Evolutionary conservation across 192 early-diverging fungal genomes (phyloP).

Genomic region (Oehlia diaphana): DNA sequence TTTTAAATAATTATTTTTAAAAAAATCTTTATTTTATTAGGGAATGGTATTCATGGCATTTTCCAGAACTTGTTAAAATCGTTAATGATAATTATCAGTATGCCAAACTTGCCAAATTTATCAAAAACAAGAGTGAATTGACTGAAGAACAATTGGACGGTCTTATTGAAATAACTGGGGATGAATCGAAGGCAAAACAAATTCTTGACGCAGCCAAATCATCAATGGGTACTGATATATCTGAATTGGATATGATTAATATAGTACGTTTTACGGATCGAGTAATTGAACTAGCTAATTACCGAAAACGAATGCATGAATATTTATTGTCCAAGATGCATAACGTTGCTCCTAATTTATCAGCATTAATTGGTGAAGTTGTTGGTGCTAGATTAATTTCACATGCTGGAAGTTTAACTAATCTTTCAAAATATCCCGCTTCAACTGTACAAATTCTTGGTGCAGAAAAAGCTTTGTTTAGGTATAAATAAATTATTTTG

Average conservation of each 20-base stretch:
- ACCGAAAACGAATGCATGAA: slow-evolving; percentile 88
- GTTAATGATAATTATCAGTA: slow-evolving; percentile 90
- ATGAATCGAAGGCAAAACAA: slow-evolving; percentile 80
- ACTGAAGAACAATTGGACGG: slow-evolving; percentile 73
- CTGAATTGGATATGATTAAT: slow-evolving; percentile 93
- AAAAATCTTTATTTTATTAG: slow-evolving; percentile 39
- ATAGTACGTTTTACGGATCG: slow-evolving; percentile 92
- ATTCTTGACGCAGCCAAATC: slow-evolving; percentile 91
- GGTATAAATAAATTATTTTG: slow-evolving; percentile 33
- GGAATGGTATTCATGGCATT: slow-evolving; percentile 99
- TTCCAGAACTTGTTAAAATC: slow-evolving; percentile 98
- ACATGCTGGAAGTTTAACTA: slow-evolving; percentile 94
- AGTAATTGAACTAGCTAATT: slow-evolving; percentile 88
- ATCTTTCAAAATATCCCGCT: slow-evolving; percentile 95
- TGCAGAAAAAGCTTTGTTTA: slow-evolving; percentile 98
- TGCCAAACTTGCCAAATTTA: slow-evolving; percentile 82
- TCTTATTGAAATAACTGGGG: slow-evolving; percentile 81
- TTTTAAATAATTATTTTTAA: neutral
- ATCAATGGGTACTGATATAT: slow-evolving; percentile 99
- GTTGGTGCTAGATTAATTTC: slow-evolving; percentile 97
- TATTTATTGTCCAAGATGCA: slow-evolving; percentile 97
- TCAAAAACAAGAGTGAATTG: slow-evolving; percentile 91
- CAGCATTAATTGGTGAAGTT: slow-evolving; percentile 91
- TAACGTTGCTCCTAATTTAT: slow-evolving; percentile 94
- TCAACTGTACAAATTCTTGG: slow-evolving; percentile 98